Base-by-base conservation (phyloP, 1,284 basidiomycete species). In the Tausonia pullulans region DNA sequence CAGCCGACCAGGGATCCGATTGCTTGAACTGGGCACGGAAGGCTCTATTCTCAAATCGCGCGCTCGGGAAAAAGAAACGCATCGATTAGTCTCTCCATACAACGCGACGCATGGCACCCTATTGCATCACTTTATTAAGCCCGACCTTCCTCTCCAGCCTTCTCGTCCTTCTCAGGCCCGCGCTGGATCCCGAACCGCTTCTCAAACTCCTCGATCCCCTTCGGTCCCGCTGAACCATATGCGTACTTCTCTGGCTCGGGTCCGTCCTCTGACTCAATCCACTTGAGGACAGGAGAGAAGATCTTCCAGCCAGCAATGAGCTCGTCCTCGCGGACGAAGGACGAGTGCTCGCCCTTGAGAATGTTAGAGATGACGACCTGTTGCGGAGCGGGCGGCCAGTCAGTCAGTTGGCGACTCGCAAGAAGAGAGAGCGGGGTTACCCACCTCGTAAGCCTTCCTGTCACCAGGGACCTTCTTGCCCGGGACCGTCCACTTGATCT, bases 321-420 rank as follows among this genome's bases (percentile, higher is more conserved):
- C 49, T 68, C 67, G 60, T 68, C 67, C 56, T 68, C 65, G 9
- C 67, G 52, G 3, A 68, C 67, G 58, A 67, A 67, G 7, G 49
- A 57, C 7, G 59, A 58, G 27, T 67, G 58, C 44, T 67, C 62
- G 5, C 66, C 66, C 39, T 64, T 61, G 62, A 67, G 60, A 56
- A 67, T 57, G 60, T 67, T 67, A 5, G 41, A 50, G 27, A 67
- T 40, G 58, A 60, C 46, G 5, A 55, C 53, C 53, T 45, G 4
- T 14, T 14, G 58, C 5, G n/a, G 10, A 27, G 27, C 43, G 8
- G 44, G 48, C 55, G 6, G 49, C 14, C n/a, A 27, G 8, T 40
- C 55, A 11, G 13, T 3, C 48, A 2, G n/a, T 27, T n/a, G 39
- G n/a, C 13, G 27, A 7, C 55, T 2, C 49, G 10, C 8, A n/a